These are phyloP conservation scores for Stachybotrys chlorohalonatus DNA, from an alignment of 2,329 filamentous ascomycete species.

Conservation along the genomic window DNA sequence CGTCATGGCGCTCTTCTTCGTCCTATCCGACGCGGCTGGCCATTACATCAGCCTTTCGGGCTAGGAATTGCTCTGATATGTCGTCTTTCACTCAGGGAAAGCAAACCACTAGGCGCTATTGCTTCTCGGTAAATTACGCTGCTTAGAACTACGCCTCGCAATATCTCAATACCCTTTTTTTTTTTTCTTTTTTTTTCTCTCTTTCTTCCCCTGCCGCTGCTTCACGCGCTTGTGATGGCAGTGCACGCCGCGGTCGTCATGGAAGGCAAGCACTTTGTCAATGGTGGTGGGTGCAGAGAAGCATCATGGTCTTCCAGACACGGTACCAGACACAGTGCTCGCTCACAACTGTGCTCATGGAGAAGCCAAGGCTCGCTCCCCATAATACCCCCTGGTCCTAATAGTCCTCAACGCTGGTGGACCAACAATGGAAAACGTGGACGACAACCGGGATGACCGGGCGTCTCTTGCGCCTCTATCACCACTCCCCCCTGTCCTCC, in stretches of 20 bases:
- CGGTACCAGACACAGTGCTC: neutral
- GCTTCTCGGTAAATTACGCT: no score
- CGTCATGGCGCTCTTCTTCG: neutral
- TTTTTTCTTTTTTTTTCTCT: no score
- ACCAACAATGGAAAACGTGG: constrained; percentile 1
- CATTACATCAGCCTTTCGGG: neutral
- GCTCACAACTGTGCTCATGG: neutral
- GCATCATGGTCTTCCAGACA: neutral
- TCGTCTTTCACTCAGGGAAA: no score
- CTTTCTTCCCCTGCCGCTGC: no score
- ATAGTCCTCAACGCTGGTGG: neutral
- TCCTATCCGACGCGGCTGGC: neutral
- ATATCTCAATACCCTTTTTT: no score
- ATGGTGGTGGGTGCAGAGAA: neutral
- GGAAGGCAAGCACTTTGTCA: no score
- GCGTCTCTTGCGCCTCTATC: neutral
- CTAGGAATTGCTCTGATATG: neutral
- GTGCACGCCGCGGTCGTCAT: no score
- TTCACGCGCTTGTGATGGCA: no score
- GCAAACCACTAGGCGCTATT: no score
- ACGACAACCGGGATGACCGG: neutral
- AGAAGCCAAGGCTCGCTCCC: neutral
- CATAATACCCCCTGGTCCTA: neutral
- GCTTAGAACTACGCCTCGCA: no score
- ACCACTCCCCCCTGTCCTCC: neutral